These are phyloP conservation scores for Musa beccarii DNA, from an alignment of 176 grass and related monocot genomes.

Conservation along the genomic window DNA sequence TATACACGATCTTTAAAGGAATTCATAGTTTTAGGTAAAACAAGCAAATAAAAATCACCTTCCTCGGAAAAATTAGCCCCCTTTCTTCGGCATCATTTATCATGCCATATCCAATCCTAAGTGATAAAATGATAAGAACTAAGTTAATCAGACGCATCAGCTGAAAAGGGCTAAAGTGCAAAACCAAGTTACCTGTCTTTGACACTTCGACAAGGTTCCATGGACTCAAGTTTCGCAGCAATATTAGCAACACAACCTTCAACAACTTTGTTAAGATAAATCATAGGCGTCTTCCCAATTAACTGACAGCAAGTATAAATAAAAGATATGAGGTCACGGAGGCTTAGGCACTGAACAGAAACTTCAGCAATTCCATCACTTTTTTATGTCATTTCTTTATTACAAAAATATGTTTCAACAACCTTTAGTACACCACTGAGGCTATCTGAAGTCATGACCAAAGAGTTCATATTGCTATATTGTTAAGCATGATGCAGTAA, in stretches of 20 bases:
- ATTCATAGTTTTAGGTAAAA: background rate
- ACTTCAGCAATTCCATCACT: background rate
- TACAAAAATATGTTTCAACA: background rate
- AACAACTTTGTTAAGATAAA: conserved; percentile 82
- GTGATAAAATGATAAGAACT: conserved; percentile 16
- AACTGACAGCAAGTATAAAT: conserved; percentile 39
- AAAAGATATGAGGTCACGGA: background rate
- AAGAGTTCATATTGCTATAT: background rate
- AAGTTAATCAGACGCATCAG: background rate
- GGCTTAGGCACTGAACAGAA: background rate
- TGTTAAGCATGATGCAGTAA: background rate
- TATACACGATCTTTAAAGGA: background rate
- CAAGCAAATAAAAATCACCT: conserved; percentile 26
- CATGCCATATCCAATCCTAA: conserved; percentile 84
- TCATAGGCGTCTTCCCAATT: conserved; percentile 90
- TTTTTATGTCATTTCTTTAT: background rate
- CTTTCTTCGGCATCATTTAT: conserved; percentile 87
- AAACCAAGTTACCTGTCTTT: conserved; percentile 63
- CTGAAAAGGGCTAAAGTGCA: background rate
- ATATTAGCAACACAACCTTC: conserved; percentile 80
- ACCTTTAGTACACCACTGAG: background rate
- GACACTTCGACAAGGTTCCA: conserved; percentile 80
- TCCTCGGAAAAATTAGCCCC: conserved; percentile 62
- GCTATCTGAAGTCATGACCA: background rate
- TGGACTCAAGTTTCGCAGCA: conserved; percentile 88